These are phyloP conservation scores for Exophiala sp. DNA, from an alignment of 2,329 filamentous ascomycete genomes.

Conservation along the genomic window DNA sequence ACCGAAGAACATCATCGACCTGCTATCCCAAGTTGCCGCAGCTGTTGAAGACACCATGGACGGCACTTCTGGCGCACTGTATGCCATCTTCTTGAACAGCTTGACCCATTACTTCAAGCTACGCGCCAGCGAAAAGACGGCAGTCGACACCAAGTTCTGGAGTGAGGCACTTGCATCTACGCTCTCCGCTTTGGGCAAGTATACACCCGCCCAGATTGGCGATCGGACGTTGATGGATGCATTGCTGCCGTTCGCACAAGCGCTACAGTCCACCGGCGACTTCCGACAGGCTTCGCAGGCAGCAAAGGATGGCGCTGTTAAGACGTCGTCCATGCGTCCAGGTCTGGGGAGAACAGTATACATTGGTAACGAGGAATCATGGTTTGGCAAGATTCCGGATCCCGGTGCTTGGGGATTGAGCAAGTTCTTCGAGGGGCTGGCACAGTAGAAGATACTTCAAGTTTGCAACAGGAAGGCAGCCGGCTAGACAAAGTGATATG, in stretches of 20 bases:
- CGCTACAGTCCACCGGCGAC: not conserved
- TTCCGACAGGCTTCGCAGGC: conserved; percentile 67
- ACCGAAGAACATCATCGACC: conserved; percentile 29
- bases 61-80: conserved; percentile 60
- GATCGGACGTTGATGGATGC: conserved; percentile 14
- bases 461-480: too few relatives aligned
- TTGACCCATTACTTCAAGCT: conserved; percentile 2
- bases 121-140: not conserved
- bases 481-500: too few relatives aligned
- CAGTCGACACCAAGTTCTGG: conserved; percentile 3
- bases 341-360: conserved; percentile 78
- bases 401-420: conserved; percentile 71
- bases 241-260: conserved; percentile 4
- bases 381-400: conserved; percentile 67
- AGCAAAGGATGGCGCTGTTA: conserved; percentile 66
- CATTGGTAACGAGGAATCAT: conserved; percentile 57
- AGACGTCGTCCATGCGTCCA: conserved; percentile 85
- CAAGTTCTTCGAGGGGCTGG: conserved; percentile 72
- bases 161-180: not conserved
- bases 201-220: conserved; percentile 11
- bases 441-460: conserved; percentile 31
- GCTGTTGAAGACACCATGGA: conserved; percentile 59
- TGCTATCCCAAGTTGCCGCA: conserved; percentile 47
- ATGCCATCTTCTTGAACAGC: conserved; percentile 32
- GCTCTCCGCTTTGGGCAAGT: conserved; percentile 3